Evolutionary conservation across 2,329 filamentous ascomycete genomes (phyloP), one percentile per base, ranked within the genome.

Genomic region (Scedosporium aurantiacum): DNA sequence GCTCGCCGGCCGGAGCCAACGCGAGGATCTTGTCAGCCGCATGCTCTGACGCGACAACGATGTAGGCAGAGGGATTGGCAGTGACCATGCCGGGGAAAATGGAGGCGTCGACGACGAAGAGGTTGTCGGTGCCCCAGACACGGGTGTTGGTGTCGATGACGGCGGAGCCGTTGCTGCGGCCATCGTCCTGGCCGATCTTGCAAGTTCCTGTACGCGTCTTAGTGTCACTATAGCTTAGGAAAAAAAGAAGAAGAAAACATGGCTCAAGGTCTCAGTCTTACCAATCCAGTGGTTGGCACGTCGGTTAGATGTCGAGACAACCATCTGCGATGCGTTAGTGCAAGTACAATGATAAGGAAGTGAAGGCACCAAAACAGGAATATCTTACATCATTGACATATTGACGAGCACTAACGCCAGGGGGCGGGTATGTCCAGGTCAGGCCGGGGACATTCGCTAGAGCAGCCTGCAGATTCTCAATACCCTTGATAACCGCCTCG

Each of bases 81-180:
- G 84, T 85, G 2, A 84, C 79, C 65, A 88, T 81, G 65, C 86
- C 86, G 0, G 86, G 86, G 74, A 88, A 87, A 67, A 89, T 85
- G 63, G 80, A 82, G 1, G 82, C 85, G 67, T 89, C 86, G 5
- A 88, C 82, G 12, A 88, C 81, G 67, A 84, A 87, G 52, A 87
- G 74, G 72, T 88, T 88, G 67, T 87, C 82, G 0, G 82, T 88
- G 47, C 85, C 85, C 67, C 82, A 87, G 5, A 88, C 83, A 70
- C 80, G 82, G 62, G 83, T 81, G 71, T 87, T 76, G 8, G 77
- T 69, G 66, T 87, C 85, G 1, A 88, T 84, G 1, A 88, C 85
- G 1, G 82, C 75, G 5, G 75, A 78, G n/a, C 84, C 83, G 59
- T 74, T 74, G 23, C 70, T 65, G 8, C 80, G 78, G 16, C 82